phyloP scores from a whole-genome alignment of 352 stramenopile species.

The Hyaloperonospora arabidopsidis region DNA sequence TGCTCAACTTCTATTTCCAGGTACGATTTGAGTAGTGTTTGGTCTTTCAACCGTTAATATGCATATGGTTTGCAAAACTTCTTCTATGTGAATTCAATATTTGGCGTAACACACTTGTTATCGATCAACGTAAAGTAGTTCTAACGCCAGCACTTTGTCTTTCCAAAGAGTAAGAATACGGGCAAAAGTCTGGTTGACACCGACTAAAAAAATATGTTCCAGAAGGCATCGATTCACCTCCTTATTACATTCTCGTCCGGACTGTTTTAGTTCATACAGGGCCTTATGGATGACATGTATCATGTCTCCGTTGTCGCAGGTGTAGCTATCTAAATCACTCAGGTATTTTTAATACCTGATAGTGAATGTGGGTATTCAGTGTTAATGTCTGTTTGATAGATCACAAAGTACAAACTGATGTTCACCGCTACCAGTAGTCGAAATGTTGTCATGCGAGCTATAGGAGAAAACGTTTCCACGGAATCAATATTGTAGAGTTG shows the following conservation, averaged over 20 bases:
- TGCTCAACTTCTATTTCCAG: conserved; percentile 13
- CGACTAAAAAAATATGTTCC: conserved; percentile 5
- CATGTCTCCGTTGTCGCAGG: conserved; percentile 8
- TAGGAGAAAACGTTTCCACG: conserved; percentile 6
- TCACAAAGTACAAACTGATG: not conserved
- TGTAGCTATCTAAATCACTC: conserved; percentile 7
- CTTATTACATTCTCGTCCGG: conserved; percentile 16
- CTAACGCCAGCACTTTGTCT: conserved; percentile 13
- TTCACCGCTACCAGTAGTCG: conserved; percentile 3
- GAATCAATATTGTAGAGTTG: conserved; percentile 11
- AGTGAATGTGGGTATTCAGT: conserved; percentile 12
- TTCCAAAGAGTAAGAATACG: conserved; percentile 10
- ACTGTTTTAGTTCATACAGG: conserved; percentile 17
- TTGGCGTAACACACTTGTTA: conserved; percentile 18
- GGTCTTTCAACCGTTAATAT: conserved; percentile 23
- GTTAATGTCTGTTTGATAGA: conserved; percentile 11
- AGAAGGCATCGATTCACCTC: conserved; percentile 17
- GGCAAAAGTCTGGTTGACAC: conserved; percentile 10
- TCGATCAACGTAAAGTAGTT: conserved; percentile 24
- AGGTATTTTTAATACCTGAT: conserved; percentile 13
- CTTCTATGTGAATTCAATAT: conserved; percentile 11
- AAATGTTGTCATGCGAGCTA: conserved; percentile 9
- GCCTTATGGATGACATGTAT: conserved; percentile 16
- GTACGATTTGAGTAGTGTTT: conserved; percentile 9
- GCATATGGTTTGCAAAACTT: conserved; percentile 13